These are phyloP conservation scores for Rhizophagus prolifer DNA, from an alignment of 192 early-diverging fungal species.

Conservation along the genomic window DNA sequence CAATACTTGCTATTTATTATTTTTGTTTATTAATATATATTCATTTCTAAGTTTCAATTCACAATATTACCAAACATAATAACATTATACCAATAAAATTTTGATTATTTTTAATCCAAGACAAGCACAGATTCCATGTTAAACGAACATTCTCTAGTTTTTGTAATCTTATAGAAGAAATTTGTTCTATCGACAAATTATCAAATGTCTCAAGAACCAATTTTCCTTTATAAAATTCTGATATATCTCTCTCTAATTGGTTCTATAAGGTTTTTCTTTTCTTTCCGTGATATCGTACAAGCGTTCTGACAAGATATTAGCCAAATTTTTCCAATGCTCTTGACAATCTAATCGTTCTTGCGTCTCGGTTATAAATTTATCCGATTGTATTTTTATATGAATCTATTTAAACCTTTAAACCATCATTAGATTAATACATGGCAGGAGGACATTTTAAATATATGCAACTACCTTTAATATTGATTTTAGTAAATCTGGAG, in stretches of 20 bases:
- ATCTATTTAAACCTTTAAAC: not conserved
- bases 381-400: constrained; percentile 19
- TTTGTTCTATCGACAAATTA: constrained; percentile 3
- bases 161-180: not conserved
- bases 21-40: not conserved
- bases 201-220: not conserved
- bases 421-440: not conserved
- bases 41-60: not conserved
- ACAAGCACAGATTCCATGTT: not conserved
- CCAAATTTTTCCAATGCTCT: not conserved
- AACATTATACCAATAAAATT: constrained; percentile 2
- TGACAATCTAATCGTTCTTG: constrained; percentile 1
- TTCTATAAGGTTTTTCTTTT: not conserved
- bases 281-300: not conserved
- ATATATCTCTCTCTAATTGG: not conserved
- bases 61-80: not conserved
- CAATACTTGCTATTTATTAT: not conserved
- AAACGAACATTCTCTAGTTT: not conserved
- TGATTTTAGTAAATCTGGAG: not conserved
- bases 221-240: not conserved
- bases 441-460: not conserved
- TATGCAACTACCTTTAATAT: constrained; percentile 5
- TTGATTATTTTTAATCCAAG: not conserved
- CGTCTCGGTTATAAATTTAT: constrained; percentile 2
- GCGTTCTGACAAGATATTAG: not conserved